Conservation (phyloP, 768 basidiomycete species). For the Pleurotus platypus region DNA sequence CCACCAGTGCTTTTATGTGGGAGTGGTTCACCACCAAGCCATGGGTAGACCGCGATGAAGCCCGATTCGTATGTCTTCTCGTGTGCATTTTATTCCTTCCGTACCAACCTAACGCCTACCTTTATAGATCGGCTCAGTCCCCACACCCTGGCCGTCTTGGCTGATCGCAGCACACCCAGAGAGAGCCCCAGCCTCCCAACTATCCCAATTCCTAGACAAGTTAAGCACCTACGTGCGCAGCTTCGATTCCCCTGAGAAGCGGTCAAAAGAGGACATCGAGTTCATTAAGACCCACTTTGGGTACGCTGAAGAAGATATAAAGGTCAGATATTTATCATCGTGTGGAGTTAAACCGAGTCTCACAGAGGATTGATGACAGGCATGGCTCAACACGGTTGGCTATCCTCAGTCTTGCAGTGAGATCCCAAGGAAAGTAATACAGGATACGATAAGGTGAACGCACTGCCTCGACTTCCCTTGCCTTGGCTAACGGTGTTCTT, state of each 20-base stretch:
- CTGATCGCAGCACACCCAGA: slow-evolving; percentile 82
- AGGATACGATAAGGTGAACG: slow-evolving; percentile 65
- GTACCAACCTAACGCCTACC: background rate
- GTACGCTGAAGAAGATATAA: slow-evolving; percentile 79
- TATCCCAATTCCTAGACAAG: slow-evolving; percentile 56
- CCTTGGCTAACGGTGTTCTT: slow-evolving; percentile 2
- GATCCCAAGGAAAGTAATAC: slow-evolving; percentile 64
- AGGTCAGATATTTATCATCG: slow-evolving; percentile 34
- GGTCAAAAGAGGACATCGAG: slow-evolving; percentile 56
- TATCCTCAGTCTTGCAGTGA: slow-evolving; percentile 66
- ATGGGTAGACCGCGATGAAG: slow-evolving; percentile 73
- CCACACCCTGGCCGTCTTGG: slow-evolving; percentile 98
- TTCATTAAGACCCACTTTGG: slow-evolving; percentile 80
- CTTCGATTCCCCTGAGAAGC: slow-evolving; percentile 61
- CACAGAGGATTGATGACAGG: slow-evolving; percentile 33
- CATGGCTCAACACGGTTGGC: slow-evolving; percentile 78
- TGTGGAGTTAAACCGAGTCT: background rate
- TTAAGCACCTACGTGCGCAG: slow-evolving; percentile 62
- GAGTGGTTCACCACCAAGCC: slow-evolving; percentile 84
- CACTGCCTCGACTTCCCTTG: background rate
- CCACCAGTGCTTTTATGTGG: slow-evolving; percentile 93
- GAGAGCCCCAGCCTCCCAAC: slow-evolving; percentile 45
- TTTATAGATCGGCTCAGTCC: slow-evolving; percentile 72
- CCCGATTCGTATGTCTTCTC: slow-evolving; percentile 66
- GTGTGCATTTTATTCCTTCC: background rate